Base-by-base conservation (phyloP, 2,329 filamentous ascomycete genomes). In the Exophiala calicioides region DNA sequence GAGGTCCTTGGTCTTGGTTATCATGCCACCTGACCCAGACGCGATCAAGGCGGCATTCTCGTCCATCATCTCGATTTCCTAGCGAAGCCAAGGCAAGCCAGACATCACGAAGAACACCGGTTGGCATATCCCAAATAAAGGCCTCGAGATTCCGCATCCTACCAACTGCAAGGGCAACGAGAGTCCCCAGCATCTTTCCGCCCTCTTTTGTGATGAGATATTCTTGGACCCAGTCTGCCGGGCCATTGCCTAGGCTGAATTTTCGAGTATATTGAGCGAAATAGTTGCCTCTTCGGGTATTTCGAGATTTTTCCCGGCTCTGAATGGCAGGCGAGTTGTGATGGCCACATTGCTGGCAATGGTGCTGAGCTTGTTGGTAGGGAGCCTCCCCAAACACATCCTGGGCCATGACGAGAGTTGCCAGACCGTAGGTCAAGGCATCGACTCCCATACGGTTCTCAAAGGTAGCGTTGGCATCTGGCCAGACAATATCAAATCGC, bases 91-190 rank as follows among this genome's bases (percentile, higher is more conserved):
- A 74, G 16, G 87, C 84, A 62, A 89, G 79, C 79, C 89, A 93
- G 20, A 91, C 85, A 63, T 91, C 86, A 42, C 87, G 79, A 42
- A 90, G 69, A 13, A 93, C 85, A 1, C 88, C 88, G 0, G 88
- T 93, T 1, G 88, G 88, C 88, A 93, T 91, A 61, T 94, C 88
- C 88, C 88, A 93, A 3, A 88, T 76, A 60, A 93, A 93, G 0
- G 82, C 83, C 66, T 93, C 88, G 29, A 94, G 74, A 60, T 88
- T 88, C 40, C 81, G 73, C 88, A 93, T 93, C 53, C 86, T 84
- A 32, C 84, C 82, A n/a, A 93, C 76, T 9, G 87, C 86, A 55
- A 90, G 70, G 7, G 87, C 86, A 9, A 90, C 87, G 38, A 93
- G 70, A 1, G 86, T 91, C 4, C 87, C 86, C n/a, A 93, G 75